Conservation (phyloP, 2,329 filamentous ascomycete genomes). For the Penicillium thymicola region DNA sequence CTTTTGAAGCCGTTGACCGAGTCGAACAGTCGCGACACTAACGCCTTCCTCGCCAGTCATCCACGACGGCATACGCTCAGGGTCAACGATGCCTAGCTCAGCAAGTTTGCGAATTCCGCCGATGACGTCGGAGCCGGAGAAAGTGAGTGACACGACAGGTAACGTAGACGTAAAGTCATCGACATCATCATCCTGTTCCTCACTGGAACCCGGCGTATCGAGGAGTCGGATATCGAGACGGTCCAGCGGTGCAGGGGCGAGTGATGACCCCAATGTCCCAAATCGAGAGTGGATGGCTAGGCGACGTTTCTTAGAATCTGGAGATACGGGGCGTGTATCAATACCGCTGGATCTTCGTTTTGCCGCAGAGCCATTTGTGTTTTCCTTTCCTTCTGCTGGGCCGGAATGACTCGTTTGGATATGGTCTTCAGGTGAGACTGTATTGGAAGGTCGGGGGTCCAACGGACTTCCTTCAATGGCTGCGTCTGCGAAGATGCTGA, state of each 20-base stretch:
- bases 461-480: constrained; percentile 50
- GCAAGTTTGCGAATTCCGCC: constrained; percentile 74
- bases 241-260: constrained; percentile 40
- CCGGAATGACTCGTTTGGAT: constrained; percentile 10
- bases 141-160: constrained; percentile 52
- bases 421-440: constrained; percentile 33
- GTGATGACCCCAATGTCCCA: constrained; percentile 53
- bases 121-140: constrained; percentile 76
- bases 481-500: constrained; percentile 72
- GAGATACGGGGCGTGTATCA: constrained; percentile 12
- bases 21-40: constrained; percentile 65
- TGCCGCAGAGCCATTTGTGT: constrained; percentile 2
- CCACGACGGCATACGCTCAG: constrained; percentile 79
- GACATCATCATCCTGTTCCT: constrained; percentile 13
- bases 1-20: constrained; percentile 47
- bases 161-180: constrained; percentile 3
- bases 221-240: constrained; percentile 51
- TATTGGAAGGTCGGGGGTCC: constrained; percentile 44
- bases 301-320: constrained; percentile 57
- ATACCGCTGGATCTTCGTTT: constrained; percentile 5
- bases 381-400: constrained; percentile 16
- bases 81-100: constrained; percentile 68
- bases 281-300: constrained; percentile 67
- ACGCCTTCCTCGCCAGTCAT: constrained; percentile 85
- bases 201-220: constrained; percentile 34